Evolutionary conservation across 1,284 basidiomycete genomes (phyloP).

Genomic region (Boletus smithii): DNA sequence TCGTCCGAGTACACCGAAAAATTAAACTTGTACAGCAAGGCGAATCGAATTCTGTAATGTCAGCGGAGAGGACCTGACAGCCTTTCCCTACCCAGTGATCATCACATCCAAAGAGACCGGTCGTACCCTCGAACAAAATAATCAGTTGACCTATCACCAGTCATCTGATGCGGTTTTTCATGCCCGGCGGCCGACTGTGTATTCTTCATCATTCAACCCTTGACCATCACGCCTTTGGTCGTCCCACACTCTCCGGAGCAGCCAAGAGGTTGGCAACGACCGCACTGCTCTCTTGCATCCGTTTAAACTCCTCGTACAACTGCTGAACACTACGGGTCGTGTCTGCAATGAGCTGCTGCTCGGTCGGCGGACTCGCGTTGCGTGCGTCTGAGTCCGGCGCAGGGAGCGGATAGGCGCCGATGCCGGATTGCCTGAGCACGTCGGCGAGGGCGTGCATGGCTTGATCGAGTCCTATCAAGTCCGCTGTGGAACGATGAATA

Average conservation of each 20-base stretch:
- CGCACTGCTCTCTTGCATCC: conserved; percentile 42
- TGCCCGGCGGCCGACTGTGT: too few species aligned
- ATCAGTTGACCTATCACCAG: too few species aligned
- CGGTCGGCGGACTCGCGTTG: conserved; percentile 18
- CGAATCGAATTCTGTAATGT: too few species aligned
- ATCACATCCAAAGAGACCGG: too few species aligned
- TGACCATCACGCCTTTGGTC: conserved; percentile 21
- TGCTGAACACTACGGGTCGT: conserved; percentile 38
- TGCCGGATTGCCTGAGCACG: conserved; percentile 40
- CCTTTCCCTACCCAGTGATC: too few species aligned
- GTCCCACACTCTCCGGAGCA: conserved; percentile 14
- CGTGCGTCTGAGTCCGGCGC: conserved; percentile 11
- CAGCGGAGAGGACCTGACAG: too few species aligned
- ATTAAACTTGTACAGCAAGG: too few species aligned
- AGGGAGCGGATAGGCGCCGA: conserved; percentile 43
- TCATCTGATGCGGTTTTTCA: too few species aligned
- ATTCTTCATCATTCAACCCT: too few species aligned
- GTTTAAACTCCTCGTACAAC: conserved; percentile 40
- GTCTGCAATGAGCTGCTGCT: conserved; percentile 38
- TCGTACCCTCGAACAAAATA: too few species aligned
- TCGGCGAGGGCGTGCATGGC: conserved; percentile 37
- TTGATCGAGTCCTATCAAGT: conserved; percentile 37
- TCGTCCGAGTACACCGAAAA: too few species aligned
- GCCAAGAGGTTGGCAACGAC: conserved; percentile 38
- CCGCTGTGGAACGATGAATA: conserved; percentile 29